Percentiles rank a stretch among this genome's conserved stretches.
Conservation (phyloP, 352 stramenopile genomes). For the Globisporangium irregulare region DNA sequence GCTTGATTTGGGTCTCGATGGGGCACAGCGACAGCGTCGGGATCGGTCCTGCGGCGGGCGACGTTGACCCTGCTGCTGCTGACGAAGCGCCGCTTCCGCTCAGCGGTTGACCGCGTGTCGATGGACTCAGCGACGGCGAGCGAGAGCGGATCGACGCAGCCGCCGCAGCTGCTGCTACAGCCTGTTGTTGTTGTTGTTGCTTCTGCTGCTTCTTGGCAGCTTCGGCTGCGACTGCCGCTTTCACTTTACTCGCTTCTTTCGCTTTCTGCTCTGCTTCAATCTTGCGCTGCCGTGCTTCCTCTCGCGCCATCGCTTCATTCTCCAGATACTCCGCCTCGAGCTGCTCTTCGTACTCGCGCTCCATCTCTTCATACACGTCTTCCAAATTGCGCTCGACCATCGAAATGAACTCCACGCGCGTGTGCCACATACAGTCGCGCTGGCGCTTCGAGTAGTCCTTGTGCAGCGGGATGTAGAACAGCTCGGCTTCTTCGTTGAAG, state of each 20-base stretch:
- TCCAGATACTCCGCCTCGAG: constrained; percentile 54
- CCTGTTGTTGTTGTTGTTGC: constrained; percentile 6
- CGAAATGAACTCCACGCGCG: constrained; percentile 72
- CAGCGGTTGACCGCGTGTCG: constrained; percentile 24
- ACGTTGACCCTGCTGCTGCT: neutral
- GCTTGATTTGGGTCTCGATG: constrained; percentile 62
- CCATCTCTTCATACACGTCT: constrained; percentile 85
- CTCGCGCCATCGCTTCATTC: constrained; percentile 68
- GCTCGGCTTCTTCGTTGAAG: constrained; percentile 76
- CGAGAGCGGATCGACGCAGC: constrained; percentile 21
- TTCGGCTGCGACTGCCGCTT: neutral
- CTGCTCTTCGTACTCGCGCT: constrained; percentile 81
- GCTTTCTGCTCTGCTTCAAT: constrained; percentile 31
- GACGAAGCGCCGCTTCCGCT: constrained; percentile 12
- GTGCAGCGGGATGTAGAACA: constrained; percentile 86
- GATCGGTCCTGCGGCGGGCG: constrained; percentile 21
- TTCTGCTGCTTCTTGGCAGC: constrained; percentile 10
- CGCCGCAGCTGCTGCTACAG: neutral
- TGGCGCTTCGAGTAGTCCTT: constrained; percentile 85
- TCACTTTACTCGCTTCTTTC: constrained; percentile 12
- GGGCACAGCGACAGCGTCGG: constrained; percentile 49
- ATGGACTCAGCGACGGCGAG: constrained; percentile 36
- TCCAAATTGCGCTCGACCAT: constrained; percentile 90
- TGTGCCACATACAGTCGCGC: constrained; percentile 84
- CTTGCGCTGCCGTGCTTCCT: constrained; percentile 59